A percentile compares a stretch with the other conserved stretches of the same genome.
These are phyloP conservation scores for Picochlorum sp. DNA, from an alignment of 139 green algal genomes.

Conservation along the genomic window DNA sequence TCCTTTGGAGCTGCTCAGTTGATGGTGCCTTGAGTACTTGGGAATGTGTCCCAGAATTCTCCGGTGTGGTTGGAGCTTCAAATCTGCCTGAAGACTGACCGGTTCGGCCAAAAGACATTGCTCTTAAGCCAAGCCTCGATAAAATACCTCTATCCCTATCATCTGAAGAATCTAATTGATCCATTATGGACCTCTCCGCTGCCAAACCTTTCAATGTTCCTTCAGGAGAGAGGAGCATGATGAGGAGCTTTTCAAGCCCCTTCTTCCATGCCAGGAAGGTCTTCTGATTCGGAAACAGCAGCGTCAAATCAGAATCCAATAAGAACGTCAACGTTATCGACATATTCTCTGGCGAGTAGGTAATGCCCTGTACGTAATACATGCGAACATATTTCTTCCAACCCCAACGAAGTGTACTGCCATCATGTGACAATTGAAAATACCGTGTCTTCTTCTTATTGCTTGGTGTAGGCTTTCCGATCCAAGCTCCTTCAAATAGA, in stretches of 20 bases:
- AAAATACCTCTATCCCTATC: too few relatives aligned
- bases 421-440: conserved; percentile 45
- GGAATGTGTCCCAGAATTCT: too few relatives aligned
- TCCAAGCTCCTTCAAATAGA: conserved; percentile 36
- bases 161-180: too few relatives aligned
- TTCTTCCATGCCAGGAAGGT: conserved; percentile 20
- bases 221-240: conserved; percentile 24
- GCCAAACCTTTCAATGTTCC: not conserved
- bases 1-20: too few relatives aligned
- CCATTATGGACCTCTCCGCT: too few relatives aligned
- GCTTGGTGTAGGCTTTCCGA: conserved; percentile 34
- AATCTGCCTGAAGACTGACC: too few relatives aligned
- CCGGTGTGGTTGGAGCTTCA: too few relatives aligned
- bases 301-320: conserved; percentile 34
- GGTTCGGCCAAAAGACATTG: too few relatives aligned
- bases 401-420: conserved; percentile 41
- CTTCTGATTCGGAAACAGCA: conserved; percentile 18
- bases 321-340: conserved; percentile 30
- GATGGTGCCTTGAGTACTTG: too few relatives aligned
- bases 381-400: conserved; percentile 44
- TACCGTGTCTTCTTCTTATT: conserved; percentile 32
- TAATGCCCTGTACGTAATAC: conserved; percentile 21
- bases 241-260: conserved; percentile 28
- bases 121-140: too few relatives aligned
- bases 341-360: conserved; percentile 15